Conservation (phyloP, 208 protist species). For the Acanthamoeba healyi region DNA sequence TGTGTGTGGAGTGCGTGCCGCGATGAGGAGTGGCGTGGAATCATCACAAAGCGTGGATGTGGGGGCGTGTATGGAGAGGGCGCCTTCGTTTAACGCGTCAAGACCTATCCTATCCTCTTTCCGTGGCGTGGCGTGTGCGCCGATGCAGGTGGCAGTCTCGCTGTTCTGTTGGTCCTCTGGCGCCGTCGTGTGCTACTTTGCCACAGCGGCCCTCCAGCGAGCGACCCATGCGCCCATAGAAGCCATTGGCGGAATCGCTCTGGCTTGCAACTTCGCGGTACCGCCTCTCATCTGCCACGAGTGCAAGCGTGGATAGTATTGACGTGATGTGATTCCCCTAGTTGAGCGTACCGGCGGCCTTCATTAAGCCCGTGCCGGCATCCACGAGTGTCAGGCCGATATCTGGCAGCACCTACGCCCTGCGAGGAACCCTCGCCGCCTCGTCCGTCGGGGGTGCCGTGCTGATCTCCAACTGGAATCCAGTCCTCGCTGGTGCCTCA, state of each 20-base stretch:
- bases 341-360: not conserved
- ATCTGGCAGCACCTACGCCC: not conserved
- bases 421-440: not conserved
- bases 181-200: not conserved
- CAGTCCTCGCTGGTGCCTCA: not conserved
- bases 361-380: not conserved
- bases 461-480: not conserved
- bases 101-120: not conserved
- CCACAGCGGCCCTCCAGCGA: not conserved
- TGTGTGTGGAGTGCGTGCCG: not conserved
- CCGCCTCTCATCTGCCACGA: not conserved
- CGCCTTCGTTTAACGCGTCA: not conserved
- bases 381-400: not conserved
- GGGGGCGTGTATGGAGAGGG: not conserved
- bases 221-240: not conserved
- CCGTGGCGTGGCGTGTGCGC: not conserved
- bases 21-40: not conserved
- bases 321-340: not conserved
- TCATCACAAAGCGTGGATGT: not conserved
- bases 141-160: constrained; percentile 6
- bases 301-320: not conserved
- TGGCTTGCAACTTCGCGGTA: not conserved
- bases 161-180: not conserved
- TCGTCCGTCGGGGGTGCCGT: not conserved
- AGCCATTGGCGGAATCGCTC: not conserved